Evolutionary conservation across 192 early-diverging fungal genomes (phyloP), one percentile per base, ranked within the genome.

Genomic region (Linnemannia elongata): DNA sequence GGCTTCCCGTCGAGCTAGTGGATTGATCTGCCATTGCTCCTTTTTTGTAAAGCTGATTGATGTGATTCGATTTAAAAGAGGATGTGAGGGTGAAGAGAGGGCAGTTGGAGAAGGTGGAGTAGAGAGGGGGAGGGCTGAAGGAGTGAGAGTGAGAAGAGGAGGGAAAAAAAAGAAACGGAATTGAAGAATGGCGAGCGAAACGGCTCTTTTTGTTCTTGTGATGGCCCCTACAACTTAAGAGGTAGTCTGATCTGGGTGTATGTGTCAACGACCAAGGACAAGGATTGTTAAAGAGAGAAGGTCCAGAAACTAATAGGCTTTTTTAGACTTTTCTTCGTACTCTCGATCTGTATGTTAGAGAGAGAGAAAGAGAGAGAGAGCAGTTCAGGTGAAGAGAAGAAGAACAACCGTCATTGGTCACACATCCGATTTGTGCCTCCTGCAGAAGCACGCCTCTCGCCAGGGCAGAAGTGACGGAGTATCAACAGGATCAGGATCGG

Each of bases 171-270:
- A 79, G 22, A 72, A 55, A 71, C 30, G 5, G 54, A 47, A 78
- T 38, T 7, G 76, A 78, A 6, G 36, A 57, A 69, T 13, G 38
- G 36, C 68, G 45, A 70, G 27, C 36, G 68, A 69, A 66, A 66
- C 60, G 60, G 60, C 41, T 72, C 70, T 72, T 72, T 70, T 38
- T 24, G 22, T 13, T 41, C 13, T 72, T 38, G 4, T 47, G 45
- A 18, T 49, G 76, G 42, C 45, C 77, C 66, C 68, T 52, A 69
- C 66, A 78, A 78, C 77, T 78, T 78, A 78, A 78, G 77, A 78
- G 77, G 77, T 78, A 52, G 49, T 52, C 49, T 52, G 17, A 17
- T 52, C 49, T 52, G 49, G 18, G 49, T 52, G 49, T 52, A 52
- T 47, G 44, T 3, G 27, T 30, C 41, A 35, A 36, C 36, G n/a